These are phyloP conservation scores for Leccinum subrobustum DNA, from an alignment of 1,284 basidiomycete genomes.

Conservation along the genomic window DNA sequence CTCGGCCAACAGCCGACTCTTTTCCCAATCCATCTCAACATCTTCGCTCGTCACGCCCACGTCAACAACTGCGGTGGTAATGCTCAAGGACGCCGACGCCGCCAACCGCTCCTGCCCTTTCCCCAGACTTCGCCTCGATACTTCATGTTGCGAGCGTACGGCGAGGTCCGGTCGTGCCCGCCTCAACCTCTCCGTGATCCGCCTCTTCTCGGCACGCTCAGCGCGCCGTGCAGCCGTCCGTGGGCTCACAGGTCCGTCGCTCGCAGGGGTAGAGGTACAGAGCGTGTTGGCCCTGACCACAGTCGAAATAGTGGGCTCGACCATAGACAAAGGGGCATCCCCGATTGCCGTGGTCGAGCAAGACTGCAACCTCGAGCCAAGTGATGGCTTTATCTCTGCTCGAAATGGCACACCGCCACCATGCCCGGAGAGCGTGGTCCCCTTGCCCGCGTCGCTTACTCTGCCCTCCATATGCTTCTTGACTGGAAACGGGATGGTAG, in stretches of 20 bases:
- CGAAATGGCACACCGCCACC: neutral
- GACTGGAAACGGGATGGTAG: slow-evolving; percentile 27
- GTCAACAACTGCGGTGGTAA: neutral
- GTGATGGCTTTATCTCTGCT: neutral
- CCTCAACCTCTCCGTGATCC: slow-evolving; percentile 30
- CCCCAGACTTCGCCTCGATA: neutral
- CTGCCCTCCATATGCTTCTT: slow-evolving; percentile 12
- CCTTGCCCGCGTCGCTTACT: slow-evolving; percentile 5
- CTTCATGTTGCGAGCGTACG: neutral
- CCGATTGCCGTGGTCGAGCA: slow-evolving; percentile 3
- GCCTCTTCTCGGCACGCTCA: slow-evolving; percentile 20
- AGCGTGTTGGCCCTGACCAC: neutral
- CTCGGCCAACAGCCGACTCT: slow-evolving; percentile 24
- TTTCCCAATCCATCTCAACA: slow-evolving; percentile 28
- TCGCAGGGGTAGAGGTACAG: neutral
- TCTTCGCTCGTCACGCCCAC: slow-evolving; percentile 12
- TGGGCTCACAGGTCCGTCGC: slow-evolving; percentile 10
- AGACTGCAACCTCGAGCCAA: neutral
- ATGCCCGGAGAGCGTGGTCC: neutral
- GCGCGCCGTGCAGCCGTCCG: slow-evolving; percentile 20
- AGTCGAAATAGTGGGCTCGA: neutral
- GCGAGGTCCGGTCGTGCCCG: slow-evolving; percentile 19
- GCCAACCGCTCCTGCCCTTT: neutral
- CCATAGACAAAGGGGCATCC: neutral
- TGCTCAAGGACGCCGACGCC: neutral